Evolutionary conservation across 2,329 filamentous ascomycete species (phyloP), one percentile per base, ranked within the genome.

Genomic region (Cladophialophora psammophila): DNA sequence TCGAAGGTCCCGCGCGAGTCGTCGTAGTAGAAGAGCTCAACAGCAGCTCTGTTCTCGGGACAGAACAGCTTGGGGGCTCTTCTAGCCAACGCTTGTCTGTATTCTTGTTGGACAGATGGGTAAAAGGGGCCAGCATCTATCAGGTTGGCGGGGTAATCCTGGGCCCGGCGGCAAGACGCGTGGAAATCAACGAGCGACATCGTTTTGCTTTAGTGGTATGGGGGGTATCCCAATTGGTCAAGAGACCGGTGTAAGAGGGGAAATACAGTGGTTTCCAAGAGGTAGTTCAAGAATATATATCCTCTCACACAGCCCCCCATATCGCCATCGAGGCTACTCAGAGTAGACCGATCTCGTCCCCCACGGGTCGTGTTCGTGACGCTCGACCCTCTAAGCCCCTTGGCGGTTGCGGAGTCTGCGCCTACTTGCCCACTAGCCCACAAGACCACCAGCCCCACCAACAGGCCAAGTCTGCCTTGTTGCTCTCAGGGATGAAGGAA

Each of bases 131-230:
- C 48, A 34, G 20, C 36, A 13, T 61, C 56, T n/a, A 69, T 38
- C 13, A 71, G 55, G 52, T 69, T 71, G 34, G 53, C 50, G 7
- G 69, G 69, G 36, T 68, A 71, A 34, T 65, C 59, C 10, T n/a
- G 15, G 32, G 64, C 56, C 3, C 48, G 61, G 32, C 55, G 15
- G 35, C 64, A 69, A 3, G 67, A 69, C 6, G 32, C 34, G 20
- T 52, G 20, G 48, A 69, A 54, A n/a, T 36, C 55, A 50, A 57
- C 56, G 54, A 68, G 52, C 10, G 40, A 10, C 53, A 50, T 59
- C 20, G 40, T 52, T 9, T 52, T 26, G 26, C 26, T 26, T 26
- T 26, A 26, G 26, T 26, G 3, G 26, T 26, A 26, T 26, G 26
- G 26, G 26, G 26, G 26, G 26, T 26, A 26, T 26, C 3, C 26